Evolutionary conservation across 371 early-diverging fungal species (phyloP).

Genomic region (Mortierella sp.): DNA sequence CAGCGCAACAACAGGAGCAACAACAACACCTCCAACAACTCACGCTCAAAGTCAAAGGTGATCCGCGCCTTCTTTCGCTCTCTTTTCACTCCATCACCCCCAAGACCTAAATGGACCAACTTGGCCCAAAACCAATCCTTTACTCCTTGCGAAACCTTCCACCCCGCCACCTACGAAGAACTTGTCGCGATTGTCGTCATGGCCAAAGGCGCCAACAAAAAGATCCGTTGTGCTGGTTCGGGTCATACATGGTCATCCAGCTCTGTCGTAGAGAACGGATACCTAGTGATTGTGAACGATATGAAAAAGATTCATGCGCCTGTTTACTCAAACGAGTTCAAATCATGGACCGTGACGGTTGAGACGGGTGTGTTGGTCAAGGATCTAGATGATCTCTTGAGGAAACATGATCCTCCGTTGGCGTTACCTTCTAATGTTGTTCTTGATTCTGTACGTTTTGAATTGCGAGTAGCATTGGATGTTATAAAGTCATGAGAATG

Average conservation of each 20-base stretch:
- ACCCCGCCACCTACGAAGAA: constrained; percentile 36
- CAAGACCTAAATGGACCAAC: constrained; percentile 28
- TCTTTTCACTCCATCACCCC: background rate
- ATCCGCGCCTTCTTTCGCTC: background rate
- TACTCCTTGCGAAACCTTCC: constrained; percentile 34
- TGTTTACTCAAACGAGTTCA: background rate
- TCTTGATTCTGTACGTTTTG: constrained; percentile 14
- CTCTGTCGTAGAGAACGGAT: constrained; percentile 26
- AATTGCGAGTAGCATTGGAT: background rate
- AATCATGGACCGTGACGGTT: constrained; percentile 20
- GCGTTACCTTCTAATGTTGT: constrained; percentile 42
- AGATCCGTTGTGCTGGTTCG: constrained; percentile 37
- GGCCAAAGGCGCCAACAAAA: constrained; percentile 26
- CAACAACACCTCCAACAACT: background rate
- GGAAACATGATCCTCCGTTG: constrained; percentile 44
- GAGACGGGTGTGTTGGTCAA: constrained; percentile 22
- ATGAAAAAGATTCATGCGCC: constrained; percentile 26
- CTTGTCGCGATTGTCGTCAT: constrained; percentile 22
- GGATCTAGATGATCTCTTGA: constrained; percentile 29
- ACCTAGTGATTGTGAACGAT: constrained; percentile 31
- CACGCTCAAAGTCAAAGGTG: background rate
- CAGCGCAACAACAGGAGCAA: background rate
- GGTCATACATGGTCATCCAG: constrained; percentile 46
- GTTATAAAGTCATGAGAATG: background rate
- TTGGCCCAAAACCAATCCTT: constrained; percentile 35